Conservation (phyloP, 129 eudicot species). For the Flaveria trinervia region DNA sequence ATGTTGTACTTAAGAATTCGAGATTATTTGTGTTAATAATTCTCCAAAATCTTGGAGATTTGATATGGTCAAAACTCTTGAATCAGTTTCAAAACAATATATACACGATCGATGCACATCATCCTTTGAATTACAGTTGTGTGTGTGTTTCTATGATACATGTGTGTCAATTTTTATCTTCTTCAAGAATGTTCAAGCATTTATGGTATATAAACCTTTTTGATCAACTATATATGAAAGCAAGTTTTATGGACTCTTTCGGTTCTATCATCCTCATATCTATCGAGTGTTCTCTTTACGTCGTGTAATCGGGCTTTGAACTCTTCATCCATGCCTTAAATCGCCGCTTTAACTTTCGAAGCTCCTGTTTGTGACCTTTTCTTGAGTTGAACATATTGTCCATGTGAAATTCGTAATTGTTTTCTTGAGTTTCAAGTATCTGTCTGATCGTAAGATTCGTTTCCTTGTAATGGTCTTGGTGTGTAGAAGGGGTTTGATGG, state of each 20-base stretch:
- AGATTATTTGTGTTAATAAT: too few species aligned
- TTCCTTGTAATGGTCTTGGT: background rate
- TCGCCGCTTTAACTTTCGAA: slow-evolving; percentile 45
- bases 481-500: slow-evolving; percentile 7
- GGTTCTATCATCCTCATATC: slow-evolving; percentile 36
- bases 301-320: slow-evolving; percentile 51
- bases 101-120: background rate
- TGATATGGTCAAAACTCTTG: background rate
- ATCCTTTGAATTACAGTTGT: background rate
- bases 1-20: too few species aligned
- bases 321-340: slow-evolving; percentile 74
- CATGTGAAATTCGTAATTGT: background rate
- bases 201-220: background rate
- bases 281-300: slow-evolving; percentile 44
- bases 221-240: slow-evolving; percentile 21
- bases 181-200: slow-evolving; percentile 3
- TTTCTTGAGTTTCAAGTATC: slow-evolving; percentile 31
- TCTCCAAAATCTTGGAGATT: too few species aligned
- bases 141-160: background rate
- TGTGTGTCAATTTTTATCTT: background rate
- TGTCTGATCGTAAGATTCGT: slow-evolving; percentile 31
- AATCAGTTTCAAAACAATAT: background rate
- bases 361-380: slow-evolving; percentile 42
- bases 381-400: slow-evolving; percentile 11
- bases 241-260: slow-evolving; percentile 42